Base-by-base conservation (phyloP, 495 filamentous ascomycete genomes). In the Pyrenopolyporus hunteri region DNA sequence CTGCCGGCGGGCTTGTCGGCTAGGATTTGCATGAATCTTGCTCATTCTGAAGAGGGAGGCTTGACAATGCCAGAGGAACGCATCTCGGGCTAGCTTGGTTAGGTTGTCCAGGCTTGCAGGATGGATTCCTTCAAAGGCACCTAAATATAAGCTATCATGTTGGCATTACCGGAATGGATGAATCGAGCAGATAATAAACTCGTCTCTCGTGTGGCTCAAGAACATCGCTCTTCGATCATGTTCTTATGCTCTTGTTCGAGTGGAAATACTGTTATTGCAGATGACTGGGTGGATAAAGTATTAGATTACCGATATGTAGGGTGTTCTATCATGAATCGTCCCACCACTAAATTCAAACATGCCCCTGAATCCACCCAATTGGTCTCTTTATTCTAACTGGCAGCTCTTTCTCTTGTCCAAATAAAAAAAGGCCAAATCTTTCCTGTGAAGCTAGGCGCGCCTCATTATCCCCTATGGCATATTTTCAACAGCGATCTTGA, bases 301-400 rank as follows among this genome's bases (percentile, higher is more conserved):
- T 66, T 61, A 59, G 51, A 66, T 60, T 60, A 60, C 29, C 58
- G 63, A 51, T 61, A 61, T 66, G 52, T 66, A 65, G 57, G 63
- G 49, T 50, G 53, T 54, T 64, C 55, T 64, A 64, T 64, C 61
- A 49, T 64, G 54, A 64, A 51, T 64, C 61, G 61, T 64, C 55
- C 55, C 55, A 17, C 54, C 53, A 57, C 52, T 46, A 64, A 45
- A 26, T 51, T 22, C 57, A 65, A 56, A 65, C 51, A 54, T 25
- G 39, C 39, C 39, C 50, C 26, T 44, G n/a, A 48, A 22, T 43
- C 40, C 45, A 56, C 42, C 44, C 57, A 31, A 39, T 13, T 25
- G n/a, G 33, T 65, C 44, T 55, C 43, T 56, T 52, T 50, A 39
- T 46, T 60, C 51, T 60, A 60, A 60, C 46, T 60, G 35, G 50